phyloP scores from a whole-genome alignment of 2,329 filamentous ascomycete genomes.

The Sclerotinia glacialis region DNA sequence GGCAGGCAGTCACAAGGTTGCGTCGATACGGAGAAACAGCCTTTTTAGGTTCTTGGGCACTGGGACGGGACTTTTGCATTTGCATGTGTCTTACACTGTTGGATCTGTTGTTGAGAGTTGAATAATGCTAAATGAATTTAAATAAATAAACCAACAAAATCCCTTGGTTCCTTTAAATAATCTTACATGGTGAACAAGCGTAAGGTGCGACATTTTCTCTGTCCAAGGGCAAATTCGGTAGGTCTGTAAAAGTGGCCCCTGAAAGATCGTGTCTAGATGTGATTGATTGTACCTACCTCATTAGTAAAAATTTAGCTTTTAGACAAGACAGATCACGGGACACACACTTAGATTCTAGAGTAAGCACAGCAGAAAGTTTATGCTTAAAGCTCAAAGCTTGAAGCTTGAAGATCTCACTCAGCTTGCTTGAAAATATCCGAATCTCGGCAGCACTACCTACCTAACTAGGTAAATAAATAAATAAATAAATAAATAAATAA shows the following conservation, averaged over 20 bases:
- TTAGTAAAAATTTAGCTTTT: not conserved
- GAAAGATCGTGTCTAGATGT: constrained; percentile 11
- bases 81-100: not conserved
- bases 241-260: constrained; percentile 14
- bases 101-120: not conserved
- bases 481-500: too few relatives aligned
- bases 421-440: too few relatives aligned
- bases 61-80: not conserved
- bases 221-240: not conserved
- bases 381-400: too few relatives aligned
- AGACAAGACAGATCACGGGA: not conserved
- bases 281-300: constrained; percentile 3
- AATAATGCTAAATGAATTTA: not conserved
- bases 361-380: too few relatives aligned
- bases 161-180: not conserved
- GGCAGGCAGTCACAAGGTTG: constrained; percentile 15
- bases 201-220: not conserved
- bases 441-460: too few relatives aligned
- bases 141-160: not conserved
- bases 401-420: too few relatives aligned
- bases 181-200: not conserved
- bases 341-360: too few relatives aligned
- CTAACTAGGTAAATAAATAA: too few relatives aligned
- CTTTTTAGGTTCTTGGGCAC: constrained; percentile 1
- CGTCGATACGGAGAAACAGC: constrained; percentile 1